Evolutionary conservation across 148 eudicot genomes (phyloP).

Genomic region (Beta vulgaris): DNA sequence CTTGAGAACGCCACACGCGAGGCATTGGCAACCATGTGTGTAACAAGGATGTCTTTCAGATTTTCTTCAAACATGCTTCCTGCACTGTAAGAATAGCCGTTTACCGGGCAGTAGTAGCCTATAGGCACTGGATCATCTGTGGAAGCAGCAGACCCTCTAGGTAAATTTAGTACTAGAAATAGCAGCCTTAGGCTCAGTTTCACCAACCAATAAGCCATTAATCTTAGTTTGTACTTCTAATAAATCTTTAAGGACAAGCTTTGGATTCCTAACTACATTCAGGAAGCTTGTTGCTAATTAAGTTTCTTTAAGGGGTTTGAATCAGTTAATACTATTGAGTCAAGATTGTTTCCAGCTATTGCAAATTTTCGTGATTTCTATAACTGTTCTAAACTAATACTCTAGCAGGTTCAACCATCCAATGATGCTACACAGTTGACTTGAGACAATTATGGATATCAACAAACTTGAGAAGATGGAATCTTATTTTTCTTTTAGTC

Average conservation of each 20-base stretch:
- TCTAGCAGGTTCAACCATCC: not conserved
- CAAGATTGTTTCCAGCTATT: not conserved
- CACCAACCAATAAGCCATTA: not conserved
- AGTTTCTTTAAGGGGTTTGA: not conserved
- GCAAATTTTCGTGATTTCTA: not conserved
- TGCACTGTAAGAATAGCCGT: conserved; percentile 2
- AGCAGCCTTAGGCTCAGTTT: not conserved
- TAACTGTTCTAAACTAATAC: not conserved
- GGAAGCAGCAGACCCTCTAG: not conserved
- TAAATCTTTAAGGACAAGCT: not conserved
- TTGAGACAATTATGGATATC: not conserved
- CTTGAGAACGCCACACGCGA: conserved; percentile 5
- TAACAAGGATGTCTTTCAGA: conserved; percentile 16
- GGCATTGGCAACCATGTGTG: conserved; percentile 3
- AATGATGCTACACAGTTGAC: not conserved
- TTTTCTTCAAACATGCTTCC: conserved; percentile 15
- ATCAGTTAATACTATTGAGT: not conserved
- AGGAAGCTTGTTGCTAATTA: not conserved
- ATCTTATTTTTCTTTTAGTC: not conserved
- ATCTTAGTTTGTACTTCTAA: not conserved
- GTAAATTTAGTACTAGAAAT: not conserved
- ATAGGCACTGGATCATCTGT: not conserved
- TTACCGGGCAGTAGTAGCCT: conserved; percentile 10
- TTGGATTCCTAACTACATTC: not conserved
- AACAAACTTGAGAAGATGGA: not conserved